phyloP scores from a whole-genome alignment of 148 eudicot genomes.

The Euryodendron excelsum region DNA sequence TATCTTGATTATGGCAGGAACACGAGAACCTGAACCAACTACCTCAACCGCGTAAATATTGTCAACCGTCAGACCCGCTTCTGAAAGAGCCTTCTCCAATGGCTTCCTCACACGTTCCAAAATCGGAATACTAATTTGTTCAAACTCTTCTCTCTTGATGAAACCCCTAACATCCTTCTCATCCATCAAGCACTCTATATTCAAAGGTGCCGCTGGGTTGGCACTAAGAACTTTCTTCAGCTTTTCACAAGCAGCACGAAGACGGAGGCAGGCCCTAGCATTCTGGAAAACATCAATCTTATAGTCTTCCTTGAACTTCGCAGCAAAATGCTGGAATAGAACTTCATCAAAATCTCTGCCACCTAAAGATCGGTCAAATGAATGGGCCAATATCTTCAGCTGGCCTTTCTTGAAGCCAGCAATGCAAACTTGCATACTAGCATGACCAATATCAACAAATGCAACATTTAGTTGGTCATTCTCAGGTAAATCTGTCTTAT shows the following conservation, averaged over 20 bases:
- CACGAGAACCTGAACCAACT: conserved; percentile 92
- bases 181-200: conserved; percentile 94
- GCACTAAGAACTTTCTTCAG: conserved; percentile 93
- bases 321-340: conserved; percentile 83
- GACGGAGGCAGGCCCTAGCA: conserved; percentile 90
- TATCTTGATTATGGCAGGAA: conserved; percentile 77
- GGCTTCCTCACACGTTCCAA: conserved; percentile 88
- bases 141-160: conserved; percentile 90
- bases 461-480: conserved; percentile 77
- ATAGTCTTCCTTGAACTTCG: conserved; percentile 74
- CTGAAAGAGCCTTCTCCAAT: conserved; percentile 86
- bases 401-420: conserved; percentile 93
- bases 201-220: conserved; percentile 90
- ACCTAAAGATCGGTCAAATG: conserved; percentile 80
- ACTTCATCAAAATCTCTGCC: conserved; percentile 93
- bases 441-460: conserved; percentile 84
- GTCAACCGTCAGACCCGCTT: conserved; percentile 67
- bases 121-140: conserved; percentile 73
- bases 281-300: conserved; percentile 82
- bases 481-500: conserved; percentile 92
- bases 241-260: conserved; percentile 82
- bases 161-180: conserved; percentile 89
- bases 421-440: conserved; percentile 91
- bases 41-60: conserved; percentile 81
- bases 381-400: conserved; percentile 77